Percentiles rank a stretch among this genome's conserved stretches.
These are phyloP conservation scores for Bryum argenteum DNA, from an alignment of 225 moss, liverwort and hornwort species.

Conservation along the genomic window DNA sequence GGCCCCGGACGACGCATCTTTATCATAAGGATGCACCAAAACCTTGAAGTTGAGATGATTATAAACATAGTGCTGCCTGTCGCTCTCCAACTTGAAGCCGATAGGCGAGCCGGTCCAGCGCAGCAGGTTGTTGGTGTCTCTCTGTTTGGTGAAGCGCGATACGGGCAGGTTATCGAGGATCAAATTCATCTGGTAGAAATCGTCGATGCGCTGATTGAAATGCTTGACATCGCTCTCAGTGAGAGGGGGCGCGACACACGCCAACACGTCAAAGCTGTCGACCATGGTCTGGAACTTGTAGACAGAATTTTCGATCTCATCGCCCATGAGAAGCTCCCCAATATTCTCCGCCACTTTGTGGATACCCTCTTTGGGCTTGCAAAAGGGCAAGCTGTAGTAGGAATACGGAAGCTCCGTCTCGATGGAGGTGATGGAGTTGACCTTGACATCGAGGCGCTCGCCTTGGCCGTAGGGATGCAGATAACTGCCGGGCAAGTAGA, in stretches of 20 bases:
- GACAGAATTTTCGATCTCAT: constrained; percentile 91
- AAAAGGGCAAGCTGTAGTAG: constrained; percentile 89
- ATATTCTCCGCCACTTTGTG: constrained; percentile 84
- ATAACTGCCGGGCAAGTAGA: constrained; percentile 88
- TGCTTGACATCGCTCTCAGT: constrained; percentile 43
- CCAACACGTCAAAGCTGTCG: constrained; percentile 58
- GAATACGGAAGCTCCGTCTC: constrained; percentile 94
- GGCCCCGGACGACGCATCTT: constrained; percentile 51
- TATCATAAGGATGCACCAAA: constrained; percentile 70
- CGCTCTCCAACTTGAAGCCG: constrained; percentile 48
- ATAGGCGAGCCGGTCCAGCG: constrained; percentile 90
- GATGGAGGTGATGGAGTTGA: constrained; percentile 92
- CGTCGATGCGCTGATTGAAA: constrained; percentile 52
- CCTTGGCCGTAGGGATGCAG: constrained; percentile 58
- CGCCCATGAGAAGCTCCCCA: constrained; percentile 93
- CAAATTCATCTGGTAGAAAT: constrained; percentile 70
- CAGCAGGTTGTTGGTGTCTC: constrained; percentile 35
- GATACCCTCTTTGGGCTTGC: constrained; percentile 64
- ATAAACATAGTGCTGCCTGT: constrained; percentile 65
- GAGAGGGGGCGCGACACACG: constrained; percentile 55
- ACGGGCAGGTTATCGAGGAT: constrained; percentile 90
- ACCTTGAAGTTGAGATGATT: constrained; percentile 91
- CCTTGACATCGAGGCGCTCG: constrained; percentile 62
- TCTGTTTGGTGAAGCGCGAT: constrained; percentile 57
- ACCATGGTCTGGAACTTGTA: constrained; percentile 70